These are phyloP conservation scores for Dittrichia graveolens DNA, from an alignment of 129 eudicot genomes.

Conservation along the genomic window DNA sequence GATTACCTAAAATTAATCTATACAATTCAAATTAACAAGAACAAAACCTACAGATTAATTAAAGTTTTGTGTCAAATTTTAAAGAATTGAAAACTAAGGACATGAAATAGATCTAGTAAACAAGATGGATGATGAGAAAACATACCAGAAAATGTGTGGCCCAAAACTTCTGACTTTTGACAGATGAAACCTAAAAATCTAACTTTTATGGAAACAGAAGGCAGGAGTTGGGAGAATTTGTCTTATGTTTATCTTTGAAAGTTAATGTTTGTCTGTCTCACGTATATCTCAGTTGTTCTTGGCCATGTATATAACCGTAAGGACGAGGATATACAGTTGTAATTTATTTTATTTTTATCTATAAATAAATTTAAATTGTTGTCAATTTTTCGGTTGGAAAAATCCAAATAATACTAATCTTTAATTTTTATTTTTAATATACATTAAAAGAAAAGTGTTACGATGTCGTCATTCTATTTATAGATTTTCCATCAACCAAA, in stretches of 20 bases:
- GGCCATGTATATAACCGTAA: constrained; percentile 23
- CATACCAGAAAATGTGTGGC: constrained; percentile 37
- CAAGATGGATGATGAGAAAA: constrained; percentile 26
- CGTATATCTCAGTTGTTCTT: constrained; percentile 29
- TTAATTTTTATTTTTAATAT: neutral
- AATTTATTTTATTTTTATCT: neutral
- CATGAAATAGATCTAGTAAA: constrained; percentile 19
- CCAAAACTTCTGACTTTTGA: constrained; percentile 14
- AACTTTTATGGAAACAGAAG: constrained; percentile 15
- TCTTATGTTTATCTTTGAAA: constrained; percentile 8
- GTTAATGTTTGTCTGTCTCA: constrained; percentile 11
- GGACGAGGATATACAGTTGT: constrained; percentile 29
- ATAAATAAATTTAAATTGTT: neutral
- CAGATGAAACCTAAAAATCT: constrained; percentile 19
- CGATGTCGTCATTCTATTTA: too few relatives aligned
- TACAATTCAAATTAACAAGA: constrained; percentile 5
- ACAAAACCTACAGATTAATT: constrained; percentile 7
- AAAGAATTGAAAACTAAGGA: neutral
- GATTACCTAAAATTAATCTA: neutral
- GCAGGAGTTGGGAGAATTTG: constrained; percentile 28
- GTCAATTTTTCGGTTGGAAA: constrained; percentile 14
- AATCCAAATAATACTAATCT: neutral
- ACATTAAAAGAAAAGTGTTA: too few relatives aligned
- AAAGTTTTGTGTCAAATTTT: neutral
- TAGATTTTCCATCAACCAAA: too few relatives aligned